Evolutionary conservation across 2,329 filamentous ascomycete species (phyloP).

Genomic region (Byssoonygena ceratinophila): DNA sequence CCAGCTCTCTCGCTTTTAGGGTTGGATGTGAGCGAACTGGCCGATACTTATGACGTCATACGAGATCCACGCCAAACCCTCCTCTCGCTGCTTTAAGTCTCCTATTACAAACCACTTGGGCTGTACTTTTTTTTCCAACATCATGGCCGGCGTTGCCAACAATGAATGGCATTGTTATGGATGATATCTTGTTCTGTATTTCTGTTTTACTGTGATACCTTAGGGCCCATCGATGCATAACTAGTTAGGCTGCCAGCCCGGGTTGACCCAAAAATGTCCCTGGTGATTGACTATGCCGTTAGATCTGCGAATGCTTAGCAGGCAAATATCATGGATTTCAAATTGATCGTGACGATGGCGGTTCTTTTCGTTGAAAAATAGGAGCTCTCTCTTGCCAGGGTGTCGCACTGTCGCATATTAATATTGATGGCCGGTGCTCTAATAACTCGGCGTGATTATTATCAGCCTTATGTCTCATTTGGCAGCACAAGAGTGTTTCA

Average conservation of each 20-base stretch:
- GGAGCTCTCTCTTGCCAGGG: too few relatives aligned
- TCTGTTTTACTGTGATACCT: background rate
- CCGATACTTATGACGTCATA: conserved; percentile 2
- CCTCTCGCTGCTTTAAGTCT: background rate
- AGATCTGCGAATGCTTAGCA: background rate
- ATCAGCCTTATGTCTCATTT: too few relatives aligned
- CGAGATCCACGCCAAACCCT: background rate
- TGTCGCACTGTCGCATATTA: too few relatives aligned
- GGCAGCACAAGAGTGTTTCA: too few relatives aligned
- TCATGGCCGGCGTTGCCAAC: background rate
- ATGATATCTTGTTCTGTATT: background rate
- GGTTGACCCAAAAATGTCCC: background rate
- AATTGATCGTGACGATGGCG: too few relatives aligned
- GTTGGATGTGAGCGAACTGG: background rate
- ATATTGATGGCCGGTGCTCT: too few relatives aligned
- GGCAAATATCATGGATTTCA: too few relatives aligned
- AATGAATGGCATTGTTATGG: background rate
- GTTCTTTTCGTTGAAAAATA: too few relatives aligned
- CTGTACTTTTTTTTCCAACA: too few relatives aligned
- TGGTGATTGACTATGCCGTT: background rate
- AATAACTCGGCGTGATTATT: too few relatives aligned
- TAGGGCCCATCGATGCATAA: background rate
- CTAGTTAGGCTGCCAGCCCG: background rate
- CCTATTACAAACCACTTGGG: too few relatives aligned
- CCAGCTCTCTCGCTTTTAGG: background rate